Evolutionary conservation across 1,284 basidiomycete genomes (phyloP), one percentile per base, ranked within the genome.

Genomic region (Coriolopsis trogii): DNA sequence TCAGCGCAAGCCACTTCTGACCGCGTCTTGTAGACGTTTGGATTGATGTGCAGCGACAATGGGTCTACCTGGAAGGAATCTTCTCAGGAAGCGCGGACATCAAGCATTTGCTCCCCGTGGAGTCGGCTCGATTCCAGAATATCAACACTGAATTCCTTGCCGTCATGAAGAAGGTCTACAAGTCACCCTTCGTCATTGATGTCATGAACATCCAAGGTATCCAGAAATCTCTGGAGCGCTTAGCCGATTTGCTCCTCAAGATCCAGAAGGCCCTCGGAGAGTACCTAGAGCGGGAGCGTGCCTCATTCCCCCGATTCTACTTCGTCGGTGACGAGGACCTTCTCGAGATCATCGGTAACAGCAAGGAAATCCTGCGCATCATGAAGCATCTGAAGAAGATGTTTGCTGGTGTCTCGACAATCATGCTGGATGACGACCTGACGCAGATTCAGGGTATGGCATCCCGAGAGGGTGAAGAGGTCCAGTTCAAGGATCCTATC

Each of bases 371-470:
- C 58, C 75, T 93, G 41, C 89, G 96, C 25, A 93, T 98, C 70
- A 93, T 97, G 89, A 98, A 98, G 67, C 97, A 99, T 72, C 81
- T 99, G 58, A 98, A 98, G 77, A 99, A 99, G 82, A 99, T 99
- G 97, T 99, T 99, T 71, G 97, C 97, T 6, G 97, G 98, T 33
- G 89, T 99, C 40, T 91, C 93, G 0, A 93, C 92, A 0, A 80
- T 99, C 56, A 81, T 79, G 61, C 78, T 98, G n/a, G 92, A 97
- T 67, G 91, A 94, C 7, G 93, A 95, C 39, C 73, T 93, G 53
- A 89, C 91, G 1, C 82, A 90, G 65, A 95, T 95, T 53, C 84
- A 85, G 63, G 93, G 89, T 42, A 95, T 98, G 85, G 85, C 91
- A 4, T 98, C 95, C 4, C 80, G 93, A 48, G 97, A 99, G 69